phyloP scores from a whole-genome alignment of 1,284 basidiomycete species.

The Ceratobasidium papillatum region DNA sequence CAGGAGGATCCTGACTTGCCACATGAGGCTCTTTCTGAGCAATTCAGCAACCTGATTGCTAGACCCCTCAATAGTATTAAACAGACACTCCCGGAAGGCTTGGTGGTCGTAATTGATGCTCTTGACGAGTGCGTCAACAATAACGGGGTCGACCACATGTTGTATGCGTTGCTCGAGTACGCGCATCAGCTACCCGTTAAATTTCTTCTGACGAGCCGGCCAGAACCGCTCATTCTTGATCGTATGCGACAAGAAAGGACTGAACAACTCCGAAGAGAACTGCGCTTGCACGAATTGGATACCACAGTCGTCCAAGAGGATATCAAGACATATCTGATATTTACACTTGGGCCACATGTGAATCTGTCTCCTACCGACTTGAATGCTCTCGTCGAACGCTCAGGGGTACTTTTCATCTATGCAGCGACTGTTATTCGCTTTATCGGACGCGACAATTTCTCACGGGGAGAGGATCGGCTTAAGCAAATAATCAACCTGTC shows the following conservation, averaged over 20 bases:
- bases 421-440: no score
- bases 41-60: background rate
- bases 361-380: background rate
- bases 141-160: background rate
- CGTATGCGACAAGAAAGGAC: background rate
- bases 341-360: background rate
- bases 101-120: background rate
- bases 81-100: background rate
- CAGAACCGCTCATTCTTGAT: background rate
- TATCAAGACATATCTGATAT: background rate
- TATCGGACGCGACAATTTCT: no score
- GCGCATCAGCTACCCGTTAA: background rate
- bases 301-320: background rate
- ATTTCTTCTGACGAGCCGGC: background rate
- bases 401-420: no score
- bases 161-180: background rate
- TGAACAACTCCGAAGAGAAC: background rate
- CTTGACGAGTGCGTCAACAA: background rate
- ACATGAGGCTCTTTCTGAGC: background rate
- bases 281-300: conserved; percentile 18
- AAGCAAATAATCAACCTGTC: no score
- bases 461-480: no score
- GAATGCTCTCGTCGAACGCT: background rate
- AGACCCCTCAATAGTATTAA: background rate
- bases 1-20: background rate